Evolutionary conservation across 345 rosid species (phyloP).

Genomic region (Euclidium syriacum): DNA sequence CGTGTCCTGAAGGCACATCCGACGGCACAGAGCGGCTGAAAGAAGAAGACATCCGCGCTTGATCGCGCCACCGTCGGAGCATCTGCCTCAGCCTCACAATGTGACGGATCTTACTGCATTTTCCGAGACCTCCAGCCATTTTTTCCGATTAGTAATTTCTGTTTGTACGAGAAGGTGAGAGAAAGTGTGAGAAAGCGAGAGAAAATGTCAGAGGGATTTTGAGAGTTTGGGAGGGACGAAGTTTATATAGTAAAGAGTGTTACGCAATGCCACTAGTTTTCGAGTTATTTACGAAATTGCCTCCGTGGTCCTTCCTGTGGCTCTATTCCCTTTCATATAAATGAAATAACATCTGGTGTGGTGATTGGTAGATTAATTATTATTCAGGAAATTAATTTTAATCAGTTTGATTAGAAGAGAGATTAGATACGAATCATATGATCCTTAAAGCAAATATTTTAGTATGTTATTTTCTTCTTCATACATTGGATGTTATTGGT

Average conservation of each 20-base stretch:
- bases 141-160: conserved; percentile 1
- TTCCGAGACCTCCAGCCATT: conserved; percentile 65
- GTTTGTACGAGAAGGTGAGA: not conserved
- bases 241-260: conserved; percentile 38
- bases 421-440: conserved; percentile 12
- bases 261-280: conserved; percentile 30
- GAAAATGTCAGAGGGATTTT: conserved; percentile 30
- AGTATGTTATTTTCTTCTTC: conserved; percentile 11
- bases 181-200: not conserved
- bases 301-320: not conserved
- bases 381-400: not conserved
- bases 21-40: conserved; percentile 42
- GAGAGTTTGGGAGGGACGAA: not conserved
- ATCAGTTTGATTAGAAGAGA: not conserved
- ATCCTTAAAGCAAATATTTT: not conserved
- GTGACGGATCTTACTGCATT: conserved; percentile 92
- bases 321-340: not conserved
- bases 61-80: conserved; percentile 83
- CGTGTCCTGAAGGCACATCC: conserved; percentile 90
- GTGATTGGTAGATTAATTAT: conserved; percentile 11
- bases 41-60: conserved; percentile 57
- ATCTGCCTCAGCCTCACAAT: conserved; percentile 83
- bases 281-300: conserved; percentile 39
- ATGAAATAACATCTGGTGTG: not conserved
- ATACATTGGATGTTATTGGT: conserved; percentile 19